Evolutionary conservation across 148 eudicot genomes (phyloP).

Genomic region (Rhododendron henanense): DNA sequence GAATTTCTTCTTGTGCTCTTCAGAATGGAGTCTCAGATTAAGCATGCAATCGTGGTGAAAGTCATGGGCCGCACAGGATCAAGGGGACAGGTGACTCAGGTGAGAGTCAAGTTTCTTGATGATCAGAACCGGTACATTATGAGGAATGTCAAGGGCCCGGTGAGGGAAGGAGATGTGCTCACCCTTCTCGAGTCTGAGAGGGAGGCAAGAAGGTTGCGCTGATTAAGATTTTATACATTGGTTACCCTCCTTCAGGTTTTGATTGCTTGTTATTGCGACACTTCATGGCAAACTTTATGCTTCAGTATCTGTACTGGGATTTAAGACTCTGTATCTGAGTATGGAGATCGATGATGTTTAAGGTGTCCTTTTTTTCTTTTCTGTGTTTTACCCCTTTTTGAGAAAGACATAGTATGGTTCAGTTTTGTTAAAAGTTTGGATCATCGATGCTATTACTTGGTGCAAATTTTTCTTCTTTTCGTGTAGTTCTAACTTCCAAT

Average conservation of each 20-base stretch:
- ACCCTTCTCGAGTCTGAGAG: conserved; percentile 35
- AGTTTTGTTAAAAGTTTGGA: not conserved
- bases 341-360: not conserved
- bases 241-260: not conserved
- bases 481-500: not conserved
- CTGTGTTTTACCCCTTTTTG: not conserved
- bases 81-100: conserved; percentile 38
- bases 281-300: not conserved
- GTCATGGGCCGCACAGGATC: conserved; percentile 44
- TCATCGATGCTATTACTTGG: not conserved
- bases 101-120: conserved; percentile 33
- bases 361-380: not conserved
- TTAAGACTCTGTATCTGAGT: not conserved
- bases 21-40: conserved; percentile 33
- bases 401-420: not conserved
- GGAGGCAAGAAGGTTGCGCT: conserved; percentile 29
- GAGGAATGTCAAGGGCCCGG: conserved; percentile 46
- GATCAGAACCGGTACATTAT: conserved; percentile 36
- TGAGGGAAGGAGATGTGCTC: conserved; percentile 35
- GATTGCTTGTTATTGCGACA: not conserved
- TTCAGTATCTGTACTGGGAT: not conserved
- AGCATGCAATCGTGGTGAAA: conserved; percentile 32
- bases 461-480: not conserved
- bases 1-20: not conserved
- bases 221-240: not conserved